Conservation (phyloP, 371 early-diverging fungal species). For the Mortierella sp. region DNA sequence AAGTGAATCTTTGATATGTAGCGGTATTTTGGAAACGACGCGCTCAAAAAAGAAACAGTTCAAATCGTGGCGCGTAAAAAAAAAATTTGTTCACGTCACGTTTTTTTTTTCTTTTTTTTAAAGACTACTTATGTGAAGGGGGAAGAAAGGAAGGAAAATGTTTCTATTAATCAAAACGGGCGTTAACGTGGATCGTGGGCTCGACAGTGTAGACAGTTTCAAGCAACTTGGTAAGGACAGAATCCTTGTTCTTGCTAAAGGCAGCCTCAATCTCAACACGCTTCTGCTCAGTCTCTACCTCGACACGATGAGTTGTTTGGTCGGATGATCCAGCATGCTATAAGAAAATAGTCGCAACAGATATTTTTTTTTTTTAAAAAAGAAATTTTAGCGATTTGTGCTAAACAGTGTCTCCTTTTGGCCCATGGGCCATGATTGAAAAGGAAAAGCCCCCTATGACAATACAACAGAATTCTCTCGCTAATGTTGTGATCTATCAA, state of each 20-base stretch:
- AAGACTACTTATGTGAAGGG: neutral
- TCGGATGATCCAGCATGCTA: constrained; percentile 85
- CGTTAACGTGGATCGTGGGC: constrained; percentile 77
- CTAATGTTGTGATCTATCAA: neutral
- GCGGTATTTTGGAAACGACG: no score
- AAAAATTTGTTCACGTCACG: neutral
- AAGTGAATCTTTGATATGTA: neutral
- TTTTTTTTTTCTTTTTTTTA: neutral
- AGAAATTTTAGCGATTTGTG: neutral
- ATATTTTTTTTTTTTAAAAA: neutral
- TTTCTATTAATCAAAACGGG: constrained; percentile 20
- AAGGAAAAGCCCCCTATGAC: no score
- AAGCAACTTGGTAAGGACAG: constrained; percentile 80
- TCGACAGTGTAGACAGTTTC: constrained; percentile 80
- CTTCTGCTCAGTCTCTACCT: constrained; percentile 84
- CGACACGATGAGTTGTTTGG: constrained; percentile 75
- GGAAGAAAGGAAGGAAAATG: no score
- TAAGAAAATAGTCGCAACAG: neutral
- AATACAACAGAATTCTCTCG: no score
- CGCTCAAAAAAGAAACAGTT: neutral
- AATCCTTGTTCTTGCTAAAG: constrained; percentile 76
- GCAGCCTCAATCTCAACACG: constrained; percentile 75
- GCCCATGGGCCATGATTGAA: no score
- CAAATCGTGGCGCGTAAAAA: no score
- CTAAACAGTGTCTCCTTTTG: neutral